phyloP scores from a whole-genome alignment of 352 stramenopile genomes.

The Plasmopara muralis region DNA sequence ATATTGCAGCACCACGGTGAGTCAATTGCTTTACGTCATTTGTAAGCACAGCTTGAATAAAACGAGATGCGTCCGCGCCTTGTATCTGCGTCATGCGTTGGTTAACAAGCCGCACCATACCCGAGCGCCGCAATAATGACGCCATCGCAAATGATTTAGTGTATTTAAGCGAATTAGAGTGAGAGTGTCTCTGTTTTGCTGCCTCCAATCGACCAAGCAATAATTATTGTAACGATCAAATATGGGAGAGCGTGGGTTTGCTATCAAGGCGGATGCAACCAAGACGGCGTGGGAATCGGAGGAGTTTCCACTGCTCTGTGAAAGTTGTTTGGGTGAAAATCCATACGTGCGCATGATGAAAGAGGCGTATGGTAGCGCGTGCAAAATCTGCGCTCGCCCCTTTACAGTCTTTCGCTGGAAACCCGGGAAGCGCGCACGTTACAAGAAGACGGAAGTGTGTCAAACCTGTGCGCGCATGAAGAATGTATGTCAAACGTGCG shows the following conservation, averaged over 20 bases:
- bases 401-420: constrained; percentile 99
- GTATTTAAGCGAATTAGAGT: constrained; percentile 17
- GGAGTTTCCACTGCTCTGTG: constrained; percentile 97
- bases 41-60: constrained; percentile 77
- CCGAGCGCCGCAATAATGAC: constrained; percentile 30
- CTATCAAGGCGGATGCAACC: constrained; percentile 81
- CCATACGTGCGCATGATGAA: constrained; percentile 99
- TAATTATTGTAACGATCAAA: not conserved
- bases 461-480: constrained; percentile 97
- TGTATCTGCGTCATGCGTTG: constrained; percentile 64
- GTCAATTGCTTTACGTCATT: constrained; percentile 73
- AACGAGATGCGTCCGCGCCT: constrained; percentile 58
- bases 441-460: constrained; percentile 99
- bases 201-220: not conserved
- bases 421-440: constrained; percentile 93
- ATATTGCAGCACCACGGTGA: constrained; percentile 51
- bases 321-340: constrained; percentile 98
- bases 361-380: constrained; percentile 92
- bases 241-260: constrained; percentile 82
- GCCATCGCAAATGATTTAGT: constrained; percentile 10
- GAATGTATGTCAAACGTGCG: constrained; percentile 99
- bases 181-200: constrained; percentile 1
- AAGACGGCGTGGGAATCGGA: constrained; percentile 89
- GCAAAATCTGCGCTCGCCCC: constrained; percentile 96
- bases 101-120: constrained; percentile 42